Base-by-base conservation (phyloP, 371 early-diverging fungal genomes). In the Actinomortierella ambigua region DNA sequence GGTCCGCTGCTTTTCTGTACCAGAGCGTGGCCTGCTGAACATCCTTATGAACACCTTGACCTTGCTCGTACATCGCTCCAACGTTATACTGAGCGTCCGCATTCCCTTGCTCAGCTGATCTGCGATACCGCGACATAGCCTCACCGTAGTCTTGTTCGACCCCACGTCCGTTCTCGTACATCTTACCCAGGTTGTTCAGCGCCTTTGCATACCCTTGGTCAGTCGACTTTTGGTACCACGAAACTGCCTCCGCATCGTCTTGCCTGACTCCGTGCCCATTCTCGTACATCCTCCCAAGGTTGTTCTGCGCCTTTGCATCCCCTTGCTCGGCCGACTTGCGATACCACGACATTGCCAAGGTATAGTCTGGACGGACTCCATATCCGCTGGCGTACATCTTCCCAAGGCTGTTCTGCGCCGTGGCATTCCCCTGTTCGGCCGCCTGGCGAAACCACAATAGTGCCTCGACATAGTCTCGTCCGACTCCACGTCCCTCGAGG, bases 161-260 rank as follows among this genome's bases (percentile, higher is more conserved):
- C 8, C 95, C 95, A 42, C 91, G 82, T 13, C 95, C 96, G 64
- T 96, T 92, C 52, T 93, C 93, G 67, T 89, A 95, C 66, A 96
- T 95, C 63, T 90, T 94, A 6, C 95, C 98, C 34, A 96, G 82
- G 2, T 91, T 91, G 53, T 93, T 92, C 50, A 86, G 85, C 2
- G 93, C 95, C 59, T 90, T 86, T 11, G 89, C 83, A 57, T 93
- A 90, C 20, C 90, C 92, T 34, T 85, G 85, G 34, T 84, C 87
- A 3, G 95, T 94, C 23, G 93, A 83, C 50, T 84, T 82, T 52
- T 78, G 78, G 68, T 84, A 93, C 89, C 88, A 91, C 64, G 75
- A 62, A 51, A 90, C 81, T 8, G 96, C 95, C 59, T 82, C 79
- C 22, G 62, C 69, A 14, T 85, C 77, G 59, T 89, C 75, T 57